Evolutionary conservation across 192 early-diverging fungal species (phyloP).

Genomic region (Fimicolochytrium jonesii): DNA sequence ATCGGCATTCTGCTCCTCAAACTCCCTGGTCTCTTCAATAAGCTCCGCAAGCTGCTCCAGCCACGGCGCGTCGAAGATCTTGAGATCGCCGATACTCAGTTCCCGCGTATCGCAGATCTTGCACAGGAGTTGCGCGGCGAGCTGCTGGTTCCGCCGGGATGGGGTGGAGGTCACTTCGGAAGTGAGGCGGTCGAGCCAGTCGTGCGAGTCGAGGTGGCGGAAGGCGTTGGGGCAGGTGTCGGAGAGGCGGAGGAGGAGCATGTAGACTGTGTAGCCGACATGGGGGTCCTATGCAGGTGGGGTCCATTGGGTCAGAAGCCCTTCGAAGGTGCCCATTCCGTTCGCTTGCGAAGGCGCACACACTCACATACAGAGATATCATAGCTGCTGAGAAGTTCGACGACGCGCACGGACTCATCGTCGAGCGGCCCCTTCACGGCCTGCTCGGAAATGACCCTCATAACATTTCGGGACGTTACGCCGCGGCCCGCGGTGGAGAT

Average conservation of each 20-base stretch:
- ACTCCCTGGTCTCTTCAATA: conserved; percentile 56
- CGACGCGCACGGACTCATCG: neutral
- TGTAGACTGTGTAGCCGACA: conserved; percentile 16
- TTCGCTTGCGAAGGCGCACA: neutral
- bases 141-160: conserved; percentile 25
- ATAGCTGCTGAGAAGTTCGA: neutral
- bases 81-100: conserved; percentile 24
- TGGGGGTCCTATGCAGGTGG: conserved; percentile 8
- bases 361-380: neutral
- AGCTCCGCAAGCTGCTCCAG: conserved; percentile 52
- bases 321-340: no score
- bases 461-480: conserved; percentile 3
- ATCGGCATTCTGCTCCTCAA: conserved; percentile 49
- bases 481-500: neutral
- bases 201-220: conserved; percentile 23
- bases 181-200: conserved; percentile 14
- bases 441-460: conserved; percentile 3
- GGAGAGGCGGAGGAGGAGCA: conserved; percentile 26
- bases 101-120: conserved; percentile 58
- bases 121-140: conserved; percentile 53
- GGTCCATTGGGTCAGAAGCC: no score
- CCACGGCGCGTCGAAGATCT: conserved; percentile 35
- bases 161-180: neutral
- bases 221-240: conserved; percentile 24
- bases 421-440: neutral